phyloP scores from a whole-genome alignment of 352 stramenopile genomes.

The Globisporangium canariense region DNA sequence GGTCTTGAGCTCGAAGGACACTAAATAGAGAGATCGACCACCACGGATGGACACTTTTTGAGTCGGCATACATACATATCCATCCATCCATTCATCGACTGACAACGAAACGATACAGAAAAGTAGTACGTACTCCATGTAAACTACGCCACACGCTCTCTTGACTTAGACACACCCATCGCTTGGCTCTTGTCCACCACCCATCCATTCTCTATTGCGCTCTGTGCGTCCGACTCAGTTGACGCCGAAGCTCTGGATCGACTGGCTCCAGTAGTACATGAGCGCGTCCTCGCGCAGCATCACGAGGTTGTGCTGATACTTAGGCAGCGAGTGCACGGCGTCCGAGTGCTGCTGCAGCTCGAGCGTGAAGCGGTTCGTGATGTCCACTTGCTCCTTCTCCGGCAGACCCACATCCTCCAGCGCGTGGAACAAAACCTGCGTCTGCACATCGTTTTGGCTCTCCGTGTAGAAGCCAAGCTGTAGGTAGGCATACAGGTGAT shows the following conservation, averaged over 20 bases:
- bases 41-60: not conserved
- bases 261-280: slow-evolving; percentile 88
- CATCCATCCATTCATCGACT: too few relatives aligned
- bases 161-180: not conserved
- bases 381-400: slow-evolving; percentile 60
- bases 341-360: slow-evolving; percentile 58
- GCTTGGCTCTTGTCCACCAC: not conserved
- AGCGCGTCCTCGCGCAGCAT: slow-evolving; percentile 80
- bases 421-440: slow-evolving; percentile 75
- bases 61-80: too few relatives aligned
- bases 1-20: slow-evolving; percentile 23
- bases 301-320: slow-evolving; percentile 83
- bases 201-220: not conserved
- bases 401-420: slow-evolving; percentile 53
- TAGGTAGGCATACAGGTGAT: not conserved
- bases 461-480: slow-evolving; percentile 84
- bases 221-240: not conserved
- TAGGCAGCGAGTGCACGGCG: slow-evolving; percentile 73
- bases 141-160: slow-evolving; percentile 6
- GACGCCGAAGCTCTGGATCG: slow-evolving; percentile 31
- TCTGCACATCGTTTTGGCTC: slow-evolving; percentile 62
- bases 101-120: not conserved
- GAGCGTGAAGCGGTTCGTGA: slow-evolving; percentile 60
- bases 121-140: not conserved
- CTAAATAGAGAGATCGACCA: not conserved